Evolutionary conservation across 1,284 basidiomycete genomes (phyloP), one percentile per base, ranked within the genome.

Genomic region (Apiotrichum siamense): DNA sequence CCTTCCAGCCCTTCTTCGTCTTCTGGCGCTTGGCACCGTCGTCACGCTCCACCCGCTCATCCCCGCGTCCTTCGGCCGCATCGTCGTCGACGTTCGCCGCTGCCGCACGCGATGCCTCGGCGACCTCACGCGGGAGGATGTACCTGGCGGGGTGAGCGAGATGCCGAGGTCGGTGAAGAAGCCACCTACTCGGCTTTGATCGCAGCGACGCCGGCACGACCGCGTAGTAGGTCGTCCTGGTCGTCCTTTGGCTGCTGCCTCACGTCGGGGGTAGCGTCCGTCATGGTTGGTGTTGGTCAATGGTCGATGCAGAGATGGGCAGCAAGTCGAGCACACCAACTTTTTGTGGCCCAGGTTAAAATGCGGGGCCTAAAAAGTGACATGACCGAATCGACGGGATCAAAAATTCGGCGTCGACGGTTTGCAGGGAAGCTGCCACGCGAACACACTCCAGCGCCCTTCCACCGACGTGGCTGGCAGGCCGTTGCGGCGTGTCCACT

Each of bases 161-260:
- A n/a, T n/a, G n/a, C n/a, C n/a, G n/a, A 39, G 27, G 13, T 35
- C 2, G 3, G 44, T n/a, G 15, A 3, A 11, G 18, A 23, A n/a
- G 21, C 20, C 13, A 72, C 82, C 62, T 68, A 89, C 88, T 87
- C 84, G 61, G 79, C 61, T 72, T 87, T 90, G 59, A 91, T 77
- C 3, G 82, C 81, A 0, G 86, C 87, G 11, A 82, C 85, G 41
- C 85, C 86, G 4, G 44, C 40, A 10, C 50, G 52, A 3, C 51
- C 49, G 3, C 55, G 31, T 26, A 46, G 33, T 24, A 46, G 52
- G 20, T 48, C 47, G 13, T 49, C 40, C n/a, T n/a, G 18, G 15
- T 35, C 36, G 10, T 32, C 32, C 40, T 38, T 36, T 29, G 18
- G 17, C n/a, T 44, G 18, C 18, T 29, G 26, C 24, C n/a, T 43